These are phyloP conservation scores for Verticillium nubilum DNA, from an alignment of 2,329 filamentous ascomycete genomes.

Conservation along the genomic window DNA sequence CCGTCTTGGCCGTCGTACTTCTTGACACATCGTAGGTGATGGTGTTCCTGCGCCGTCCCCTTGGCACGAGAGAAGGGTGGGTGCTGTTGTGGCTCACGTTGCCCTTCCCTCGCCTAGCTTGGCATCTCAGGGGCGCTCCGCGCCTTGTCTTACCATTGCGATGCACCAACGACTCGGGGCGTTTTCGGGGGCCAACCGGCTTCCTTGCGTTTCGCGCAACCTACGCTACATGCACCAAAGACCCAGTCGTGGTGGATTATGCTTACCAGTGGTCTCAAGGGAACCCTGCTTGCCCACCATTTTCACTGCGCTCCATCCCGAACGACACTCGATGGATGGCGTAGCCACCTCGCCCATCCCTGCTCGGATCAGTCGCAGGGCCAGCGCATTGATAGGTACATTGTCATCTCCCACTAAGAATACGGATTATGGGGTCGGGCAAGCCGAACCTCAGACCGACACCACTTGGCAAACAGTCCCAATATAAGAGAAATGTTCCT, in stretches of 20 bases:
- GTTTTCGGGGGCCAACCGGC: background rate
- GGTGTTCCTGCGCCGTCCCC: background rate
- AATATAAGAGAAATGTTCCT: background rate
- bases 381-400: background rate
- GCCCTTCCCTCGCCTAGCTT: background rate
- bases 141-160: background rate
- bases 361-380: background rate
- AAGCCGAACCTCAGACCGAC: background rate
- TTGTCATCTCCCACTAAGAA: background rate
- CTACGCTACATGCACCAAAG: background rate
- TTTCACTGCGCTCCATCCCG: background rate
- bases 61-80: background rate
- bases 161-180: background rate
- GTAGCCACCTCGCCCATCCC: background rate
- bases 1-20: background rate
- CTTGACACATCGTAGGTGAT: background rate
- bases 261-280: background rate
- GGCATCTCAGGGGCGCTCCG: background rate
- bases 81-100: background rate
- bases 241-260: background rate
- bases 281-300: background rate
- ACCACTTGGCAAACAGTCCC: background rate
- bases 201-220: background rate
- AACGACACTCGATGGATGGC: background rate
- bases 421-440: background rate